A percentile compares a stretch with the other conserved stretches of the same genome.
Evolutionary conservation across 2,329 filamentous ascomycete genomes (phyloP).

Genomic region (Diaporthe sp.): DNA sequence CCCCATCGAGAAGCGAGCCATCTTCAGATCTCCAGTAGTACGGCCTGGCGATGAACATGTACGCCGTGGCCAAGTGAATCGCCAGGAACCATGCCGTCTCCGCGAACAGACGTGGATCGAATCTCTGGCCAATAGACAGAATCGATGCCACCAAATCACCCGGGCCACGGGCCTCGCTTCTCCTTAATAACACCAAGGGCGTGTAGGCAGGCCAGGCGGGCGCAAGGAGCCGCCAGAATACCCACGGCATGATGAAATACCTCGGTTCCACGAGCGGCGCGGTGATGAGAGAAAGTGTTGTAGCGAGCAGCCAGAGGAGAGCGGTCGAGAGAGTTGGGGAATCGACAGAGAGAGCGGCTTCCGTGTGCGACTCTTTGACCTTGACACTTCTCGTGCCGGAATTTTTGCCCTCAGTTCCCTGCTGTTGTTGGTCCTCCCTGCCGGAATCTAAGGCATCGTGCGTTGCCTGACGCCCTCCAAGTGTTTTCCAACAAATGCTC

Average conservation of each 20-base stretch:
- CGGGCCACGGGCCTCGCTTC: slow-evolving; percentile 29
- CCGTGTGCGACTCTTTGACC: slow-evolving; percentile 37
- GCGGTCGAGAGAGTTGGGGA: slow-evolving; percentile 60
- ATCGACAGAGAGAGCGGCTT: slow-evolving; percentile 28
- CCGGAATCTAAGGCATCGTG: not conserved
- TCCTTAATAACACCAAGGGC: not conserved
- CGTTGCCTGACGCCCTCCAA: slow-evolving; percentile 57
- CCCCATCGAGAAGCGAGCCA: slow-evolving; percentile 63
- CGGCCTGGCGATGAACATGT: slow-evolving; percentile 75
- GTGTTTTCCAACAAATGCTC: slow-evolving; percentile 73
- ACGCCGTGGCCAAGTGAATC: slow-evolving; percentile 75
- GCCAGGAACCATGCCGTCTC: slow-evolving; percentile 77
- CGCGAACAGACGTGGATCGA: slow-evolving; percentile 60
- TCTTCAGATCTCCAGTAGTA: slow-evolving; percentile 73
- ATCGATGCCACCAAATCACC: slow-evolving; percentile 11
- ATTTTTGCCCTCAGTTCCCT: not conserved
- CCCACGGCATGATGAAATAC: slow-evolving; percentile 96
- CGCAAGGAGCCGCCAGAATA: slow-evolving; percentile 88
- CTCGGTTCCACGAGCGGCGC: slow-evolving; percentile 94
- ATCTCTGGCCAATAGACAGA: slow-evolving; percentile 35
- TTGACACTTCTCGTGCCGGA: slow-evolving; percentile 2
- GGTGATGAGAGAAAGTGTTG: slow-evolving; percentile 82
- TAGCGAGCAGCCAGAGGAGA: slow-evolving; percentile 73
- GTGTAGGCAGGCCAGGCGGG: slow-evolving; percentile 58
- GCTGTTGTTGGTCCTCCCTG: not conserved